Conservation (phyloP, 345 rosid genomes). For the Isatis tinctoria region DNA sequence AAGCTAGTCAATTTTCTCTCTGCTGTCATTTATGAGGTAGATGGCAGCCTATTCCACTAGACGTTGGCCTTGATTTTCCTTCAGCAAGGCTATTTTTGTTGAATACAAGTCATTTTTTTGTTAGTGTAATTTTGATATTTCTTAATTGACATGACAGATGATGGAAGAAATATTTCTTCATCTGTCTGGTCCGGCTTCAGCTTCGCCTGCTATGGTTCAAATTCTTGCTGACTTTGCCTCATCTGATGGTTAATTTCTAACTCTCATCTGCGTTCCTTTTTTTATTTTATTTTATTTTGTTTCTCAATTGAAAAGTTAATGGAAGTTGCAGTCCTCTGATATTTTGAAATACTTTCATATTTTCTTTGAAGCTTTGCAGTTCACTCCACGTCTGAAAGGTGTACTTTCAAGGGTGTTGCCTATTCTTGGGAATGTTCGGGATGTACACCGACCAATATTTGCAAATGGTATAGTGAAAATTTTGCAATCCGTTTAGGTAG, state of each 20-base stretch:
- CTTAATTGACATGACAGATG: constrained; percentile 55
- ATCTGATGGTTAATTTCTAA: constrained; percentile 69
- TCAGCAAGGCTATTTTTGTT: not conserved
- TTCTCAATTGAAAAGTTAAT: not conserved
- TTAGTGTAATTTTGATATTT: constrained; percentile 2
- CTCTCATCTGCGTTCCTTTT: constrained; percentile 15
- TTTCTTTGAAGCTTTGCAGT: constrained; percentile 80
- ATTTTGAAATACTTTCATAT: constrained; percentile 35
- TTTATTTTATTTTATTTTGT: constrained; percentile 7
- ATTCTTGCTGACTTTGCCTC: constrained; percentile 95
- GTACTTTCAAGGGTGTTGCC: constrained; percentile 86
- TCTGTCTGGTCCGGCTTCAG: constrained; percentile 64
- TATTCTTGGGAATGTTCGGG: constrained; percentile 87
- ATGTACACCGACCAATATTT: constrained; percentile 81
- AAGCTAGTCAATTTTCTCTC: not conserved
- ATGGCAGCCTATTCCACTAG: constrained; percentile 2
- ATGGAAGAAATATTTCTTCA: constrained; percentile 92
- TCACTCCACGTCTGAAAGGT: constrained; percentile 86
- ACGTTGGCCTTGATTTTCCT: not conserved
- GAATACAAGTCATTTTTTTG: not conserved
- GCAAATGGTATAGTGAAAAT: constrained; percentile 64
- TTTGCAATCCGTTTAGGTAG: constrained; percentile 3
- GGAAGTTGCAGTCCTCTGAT: constrained; percentile 24
- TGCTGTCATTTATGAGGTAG: constrained; percentile 3
- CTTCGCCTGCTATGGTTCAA: constrained; percentile 93